Conservation (phyloP, 352 stramenopile genomes). For the Peronospora farinosa region DNA sequence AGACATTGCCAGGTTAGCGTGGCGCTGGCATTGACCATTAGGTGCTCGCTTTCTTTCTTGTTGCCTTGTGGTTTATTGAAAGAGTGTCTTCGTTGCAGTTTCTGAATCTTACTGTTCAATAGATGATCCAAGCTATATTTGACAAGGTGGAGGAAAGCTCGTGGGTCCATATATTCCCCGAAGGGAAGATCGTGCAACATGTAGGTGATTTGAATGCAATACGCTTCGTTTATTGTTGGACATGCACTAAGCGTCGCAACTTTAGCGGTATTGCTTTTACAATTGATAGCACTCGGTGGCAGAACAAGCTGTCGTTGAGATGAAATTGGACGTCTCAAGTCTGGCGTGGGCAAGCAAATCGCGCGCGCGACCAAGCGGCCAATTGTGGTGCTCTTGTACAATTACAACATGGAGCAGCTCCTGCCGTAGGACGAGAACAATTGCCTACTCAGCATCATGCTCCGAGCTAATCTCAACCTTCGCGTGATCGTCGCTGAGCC, state of each 20-base stretch:
- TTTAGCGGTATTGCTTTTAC: neutral
- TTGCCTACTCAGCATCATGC: constrained; percentile 59
- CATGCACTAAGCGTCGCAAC: neutral
- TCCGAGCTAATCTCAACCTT: constrained; percentile 42
- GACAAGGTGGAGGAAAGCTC: constrained; percentile 68
- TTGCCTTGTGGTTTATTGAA: neutral
- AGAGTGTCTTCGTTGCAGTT: neutral
- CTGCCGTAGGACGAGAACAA: constrained; percentile 80
- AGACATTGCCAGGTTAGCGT: constrained; percentile 70
- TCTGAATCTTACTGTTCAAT: neutral
- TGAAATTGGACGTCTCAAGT: constrained; percentile 80
- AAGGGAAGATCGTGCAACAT: constrained; percentile 77
- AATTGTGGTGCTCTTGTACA: constrained; percentile 81
- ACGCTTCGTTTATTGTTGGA: neutral
- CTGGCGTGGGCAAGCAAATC: constrained; percentile 83
- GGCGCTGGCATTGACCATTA: constrained; percentile 63
- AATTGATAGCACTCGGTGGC: constrained; percentile 52
- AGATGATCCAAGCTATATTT: constrained; percentile 77
- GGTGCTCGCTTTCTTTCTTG: constrained; percentile 15
- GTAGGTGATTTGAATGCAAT: constrained; percentile 27
- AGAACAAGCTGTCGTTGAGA: constrained; percentile 47
- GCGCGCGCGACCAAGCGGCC: constrained; percentile 56
- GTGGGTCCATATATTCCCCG: constrained; percentile 86
- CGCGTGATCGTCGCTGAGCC: constrained; percentile 63
- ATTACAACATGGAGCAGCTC: constrained; percentile 83